Percentiles rank a stretch among this genome's conserved stretches.
Conservation (phyloP, 148 eudicot species). For the Amaranthus cruentus region DNA sequence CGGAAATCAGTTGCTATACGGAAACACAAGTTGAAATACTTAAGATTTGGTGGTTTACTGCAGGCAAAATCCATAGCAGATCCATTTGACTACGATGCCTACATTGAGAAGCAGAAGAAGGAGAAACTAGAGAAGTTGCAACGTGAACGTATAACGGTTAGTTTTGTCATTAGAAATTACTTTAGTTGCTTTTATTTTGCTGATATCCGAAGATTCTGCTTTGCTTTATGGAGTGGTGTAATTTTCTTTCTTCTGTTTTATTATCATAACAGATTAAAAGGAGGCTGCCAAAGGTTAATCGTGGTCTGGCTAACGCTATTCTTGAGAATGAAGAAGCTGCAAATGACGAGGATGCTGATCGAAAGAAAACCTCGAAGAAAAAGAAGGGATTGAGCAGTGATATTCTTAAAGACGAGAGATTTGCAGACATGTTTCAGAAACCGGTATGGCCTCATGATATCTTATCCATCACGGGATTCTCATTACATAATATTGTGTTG, state of each 20-base stretch:
- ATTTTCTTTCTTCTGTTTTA: background rate
- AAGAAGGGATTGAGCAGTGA: conserved; percentile 56
- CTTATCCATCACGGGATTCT: background rate
- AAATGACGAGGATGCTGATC: conserved; percentile 37
- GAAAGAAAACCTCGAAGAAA: conserved; percentile 63
- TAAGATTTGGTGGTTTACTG: conserved; percentile 10
- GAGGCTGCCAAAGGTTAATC: conserved; percentile 76
- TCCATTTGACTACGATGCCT: conserved; percentile 72
- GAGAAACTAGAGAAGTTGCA: conserved; percentile 48
- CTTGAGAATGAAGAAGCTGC: conserved; percentile 62
- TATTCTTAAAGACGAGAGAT: conserved; percentile 67
- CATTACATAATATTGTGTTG: background rate
- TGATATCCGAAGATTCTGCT: background rate
- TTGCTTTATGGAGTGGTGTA: background rate
- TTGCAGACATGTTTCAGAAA: conserved; percentile 47
- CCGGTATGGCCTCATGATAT: conserved; percentile 38
- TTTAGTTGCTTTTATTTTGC: background rate
- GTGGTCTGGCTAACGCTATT: conserved; percentile 37
- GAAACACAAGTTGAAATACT: background rate
- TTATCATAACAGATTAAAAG: conserved; percentile 47
- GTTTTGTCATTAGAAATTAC: conserved; percentile 22
- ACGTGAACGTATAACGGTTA: conserved; percentile 65
- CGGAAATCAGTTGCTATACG: background rate
- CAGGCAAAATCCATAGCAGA: conserved; percentile 71
- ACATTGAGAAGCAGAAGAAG: conserved; percentile 57